Evolutionary conservation across 129 eudicot genomes (phyloP).

Genomic region (Helichrysum umbraculigerum): DNA sequence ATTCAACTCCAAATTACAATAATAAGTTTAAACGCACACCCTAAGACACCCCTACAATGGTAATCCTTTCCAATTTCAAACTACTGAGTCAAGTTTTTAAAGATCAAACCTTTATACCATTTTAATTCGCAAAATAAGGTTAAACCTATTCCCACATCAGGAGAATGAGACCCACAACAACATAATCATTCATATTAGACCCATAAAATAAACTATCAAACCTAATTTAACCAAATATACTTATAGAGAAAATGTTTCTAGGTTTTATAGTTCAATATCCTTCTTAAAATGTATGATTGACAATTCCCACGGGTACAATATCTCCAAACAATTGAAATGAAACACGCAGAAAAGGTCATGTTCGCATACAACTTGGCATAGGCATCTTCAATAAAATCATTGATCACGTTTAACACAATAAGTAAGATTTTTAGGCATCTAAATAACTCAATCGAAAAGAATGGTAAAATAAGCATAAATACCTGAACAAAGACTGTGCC

Average conservation of each 20-base stretch:
- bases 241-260: too few relatives aligned
- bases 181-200: not conserved
- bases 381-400: too few relatives aligned
- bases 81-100: not conserved
- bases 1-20: not conserved
- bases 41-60: not conserved
- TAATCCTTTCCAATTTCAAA: not conserved
- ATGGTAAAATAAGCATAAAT: constrained; percentile 13
- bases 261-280: too few relatives aligned
- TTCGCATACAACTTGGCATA: not conserved
- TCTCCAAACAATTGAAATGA: not conserved
- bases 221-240: too few relatives aligned
- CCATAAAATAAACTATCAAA: too few relatives aligned
- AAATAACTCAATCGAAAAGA: not conserved
- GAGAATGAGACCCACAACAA: not conserved
- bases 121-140: not conserved
- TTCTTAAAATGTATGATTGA: too few relatives aligned
- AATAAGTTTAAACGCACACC: too few relatives aligned
- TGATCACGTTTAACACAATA: too few relatives aligned
- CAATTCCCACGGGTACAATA: not conserved
- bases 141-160: not conserved
- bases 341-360: not conserved
- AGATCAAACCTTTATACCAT: not conserved
- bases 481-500: constrained; percentile 99
- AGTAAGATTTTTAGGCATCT: not conserved